phyloP scores from a whole-genome alignment of 2,329 filamentous ascomycete species.

The Parastagonospora nodorum region DNA sequence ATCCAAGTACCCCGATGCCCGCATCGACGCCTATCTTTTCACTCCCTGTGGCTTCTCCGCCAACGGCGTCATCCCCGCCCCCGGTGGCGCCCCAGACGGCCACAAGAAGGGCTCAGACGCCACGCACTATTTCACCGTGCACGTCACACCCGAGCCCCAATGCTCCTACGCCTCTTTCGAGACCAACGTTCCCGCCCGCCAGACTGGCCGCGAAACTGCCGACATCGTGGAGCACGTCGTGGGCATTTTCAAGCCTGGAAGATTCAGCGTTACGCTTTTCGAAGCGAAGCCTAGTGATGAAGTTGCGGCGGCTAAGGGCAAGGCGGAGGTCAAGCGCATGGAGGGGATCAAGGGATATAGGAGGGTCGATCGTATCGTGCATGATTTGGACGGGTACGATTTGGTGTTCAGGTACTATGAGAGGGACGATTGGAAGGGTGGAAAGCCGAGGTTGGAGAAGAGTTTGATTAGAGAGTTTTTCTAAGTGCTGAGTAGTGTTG shows the following conservation, averaged over 20 bases:
- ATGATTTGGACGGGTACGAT: slow-evolving; percentile 97
- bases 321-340: slow-evolving; percentile 59
- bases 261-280: slow-evolving; percentile 95
- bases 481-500: too few relatives aligned
- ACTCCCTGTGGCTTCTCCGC: slow-evolving; percentile 96
- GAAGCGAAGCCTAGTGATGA: slow-evolving; percentile 74
- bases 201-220: slow-evolving; percentile 84
- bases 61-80: slow-evolving; percentile 89
- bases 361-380: slow-evolving; percentile 90
- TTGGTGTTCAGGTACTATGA: slow-evolving; percentile 97
- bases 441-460: slow-evolving; percentile 67
- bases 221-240: slow-evolving; percentile 95
- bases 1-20: slow-evolving; percentile 85
- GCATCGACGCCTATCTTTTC: slow-evolving; percentile 95
- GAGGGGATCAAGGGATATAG: slow-evolving; percentile 85
- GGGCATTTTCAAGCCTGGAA: slow-evolving; percentile 93
- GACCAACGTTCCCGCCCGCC: slow-evolving; percentile 91
- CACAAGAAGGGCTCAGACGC: slow-evolving; percentile 48
- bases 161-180: slow-evolving; percentile 99
- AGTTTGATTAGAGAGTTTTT: slow-evolving; percentile 38
- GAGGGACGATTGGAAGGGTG: slow-evolving; percentile 77
- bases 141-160: slow-evolving; percentile 95
- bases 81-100: slow-evolving; percentile 54
- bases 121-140: slow-evolving; percentile 93
- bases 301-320: slow-evolving; percentile 29